phyloP scores from a whole-genome alignment of 2,329 filamentous ascomycete genomes.

The Penicillium aurantiogriseum region DNA sequence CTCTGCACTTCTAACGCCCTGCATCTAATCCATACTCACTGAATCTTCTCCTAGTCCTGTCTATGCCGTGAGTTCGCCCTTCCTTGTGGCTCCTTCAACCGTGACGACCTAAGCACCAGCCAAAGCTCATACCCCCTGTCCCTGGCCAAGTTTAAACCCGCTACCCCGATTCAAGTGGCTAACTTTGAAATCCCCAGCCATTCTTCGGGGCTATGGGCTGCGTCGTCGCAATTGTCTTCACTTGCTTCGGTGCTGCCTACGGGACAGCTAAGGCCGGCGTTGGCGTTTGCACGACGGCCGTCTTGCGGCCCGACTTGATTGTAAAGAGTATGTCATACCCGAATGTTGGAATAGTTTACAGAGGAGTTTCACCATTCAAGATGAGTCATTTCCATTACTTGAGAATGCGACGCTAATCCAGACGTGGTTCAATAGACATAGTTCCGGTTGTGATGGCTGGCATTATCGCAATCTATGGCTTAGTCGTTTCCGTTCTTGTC shows the following conservation, averaged over 20 bases:
- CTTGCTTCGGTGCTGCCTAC: conserved; percentile 93
- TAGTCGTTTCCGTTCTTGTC: conserved; percentile 86
- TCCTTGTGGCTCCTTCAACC: not conserved
- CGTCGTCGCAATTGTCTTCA: conserved; percentile 92
- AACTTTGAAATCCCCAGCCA: conserved; percentile 53
- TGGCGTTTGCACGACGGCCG: conserved; percentile 97
- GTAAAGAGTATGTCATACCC: conserved; percentile 89
- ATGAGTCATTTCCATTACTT: too few species aligned
- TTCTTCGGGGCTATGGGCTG: conserved; percentile 98
- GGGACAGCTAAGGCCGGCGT: conserved; percentile 99
- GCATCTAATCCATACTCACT: not conserved
- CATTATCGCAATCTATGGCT: conserved; percentile 99
- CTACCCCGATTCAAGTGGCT: not conserved
- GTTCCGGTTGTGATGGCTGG: conserved; percentile 99
- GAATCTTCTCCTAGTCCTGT: conserved; percentile 67
- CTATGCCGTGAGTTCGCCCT: conserved; percentile 86
- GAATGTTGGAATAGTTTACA: too few species aligned
- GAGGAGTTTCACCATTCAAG: too few species aligned
- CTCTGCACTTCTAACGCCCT: too few species aligned
- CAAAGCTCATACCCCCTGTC: conserved; percentile 5
- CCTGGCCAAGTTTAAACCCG: conserved; percentile 5
- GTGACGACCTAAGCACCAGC: conserved; percentile 11
- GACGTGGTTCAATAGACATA: conserved; percentile 66
- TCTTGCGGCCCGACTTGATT: conserved; percentile 94
- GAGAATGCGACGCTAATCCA: not conserved